Evolutionary conservation across 371 early-diverging fungal genomes (phyloP).

Genomic region (Lichtheimia corymbifera): DNA sequence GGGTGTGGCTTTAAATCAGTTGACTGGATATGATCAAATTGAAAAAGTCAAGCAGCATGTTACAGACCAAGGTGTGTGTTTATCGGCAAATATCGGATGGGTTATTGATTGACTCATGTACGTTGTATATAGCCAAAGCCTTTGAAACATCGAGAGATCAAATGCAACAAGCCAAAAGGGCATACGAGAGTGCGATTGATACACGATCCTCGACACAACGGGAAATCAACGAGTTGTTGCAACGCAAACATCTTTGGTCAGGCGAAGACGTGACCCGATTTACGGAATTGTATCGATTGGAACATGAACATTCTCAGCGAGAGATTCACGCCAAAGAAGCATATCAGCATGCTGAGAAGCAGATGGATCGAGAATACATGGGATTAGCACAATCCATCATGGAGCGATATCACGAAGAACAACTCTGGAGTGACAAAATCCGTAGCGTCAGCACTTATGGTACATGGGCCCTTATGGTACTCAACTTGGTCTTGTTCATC

Average conservation of each 20-base stretch:
- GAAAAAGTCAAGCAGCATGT: slow-evolving; percentile 75
- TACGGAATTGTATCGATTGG: slow-evolving; percentile 83
- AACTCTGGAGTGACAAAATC: slow-evolving; percentile 97
- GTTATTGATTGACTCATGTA: background rate
- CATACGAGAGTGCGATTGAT: slow-evolving; percentile 71
- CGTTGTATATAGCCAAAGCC: slow-evolving; percentile 44
- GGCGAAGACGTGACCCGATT: slow-evolving; percentile 85
- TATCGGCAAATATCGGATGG: background rate
- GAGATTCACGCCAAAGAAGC: slow-evolving; percentile 63
- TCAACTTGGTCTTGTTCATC: slow-evolving; percentile 75
- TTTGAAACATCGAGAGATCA: slow-evolving; percentile 55
- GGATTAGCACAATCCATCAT: slow-evolving; percentile 72
- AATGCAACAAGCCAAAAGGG: slow-evolving; percentile 66
- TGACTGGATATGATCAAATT: slow-evolving; percentile 85
- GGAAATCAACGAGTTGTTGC: slow-evolving; percentile 85
- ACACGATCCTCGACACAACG: slow-evolving; percentile 77
- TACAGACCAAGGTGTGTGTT: slow-evolving; percentile 56
- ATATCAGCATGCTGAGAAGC: slow-evolving; percentile 61
- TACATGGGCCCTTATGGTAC: slow-evolving; percentile 77
- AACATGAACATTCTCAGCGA: slow-evolving; percentile 71
- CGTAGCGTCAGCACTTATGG: slow-evolving; percentile 86
- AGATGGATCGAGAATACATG: slow-evolving; percentile 74
- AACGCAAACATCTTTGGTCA: slow-evolving; percentile 86
- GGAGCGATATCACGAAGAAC: slow-evolving; percentile 88
- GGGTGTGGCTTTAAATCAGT: slow-evolving; percentile 65